Conservation (phyloP, 2,329 filamentous ascomycete species). For the Penicillium sp. region DNA sequence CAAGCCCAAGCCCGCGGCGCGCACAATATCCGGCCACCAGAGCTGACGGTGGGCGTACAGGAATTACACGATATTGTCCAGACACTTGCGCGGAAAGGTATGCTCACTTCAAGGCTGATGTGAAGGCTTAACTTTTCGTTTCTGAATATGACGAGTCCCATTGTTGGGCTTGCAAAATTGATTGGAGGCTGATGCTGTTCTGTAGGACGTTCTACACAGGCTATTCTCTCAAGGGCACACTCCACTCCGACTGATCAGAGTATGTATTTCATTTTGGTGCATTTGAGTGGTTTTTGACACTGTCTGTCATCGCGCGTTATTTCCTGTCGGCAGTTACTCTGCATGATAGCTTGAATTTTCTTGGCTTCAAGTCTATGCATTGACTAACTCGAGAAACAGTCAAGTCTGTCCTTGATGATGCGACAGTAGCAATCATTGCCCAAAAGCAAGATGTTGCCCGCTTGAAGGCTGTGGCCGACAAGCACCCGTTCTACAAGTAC, state of each 20-base stretch:
- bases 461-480: conserved; percentile 71
- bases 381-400: conserved; percentile 51
- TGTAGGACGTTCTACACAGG: conserved; percentile 71
- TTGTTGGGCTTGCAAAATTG: neutral
- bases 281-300: neutral
- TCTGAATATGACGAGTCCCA: neutral
- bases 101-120: neutral
- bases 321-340: neutral
- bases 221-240: conserved; percentile 83
- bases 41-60: conserved; percentile 35
- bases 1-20: conserved; percentile 1
- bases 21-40: conserved; percentile 2
- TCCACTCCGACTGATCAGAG: conserved; percentile 70
- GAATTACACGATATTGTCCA: conserved; percentile 79
- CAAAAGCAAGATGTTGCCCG: conserved; percentile 70
- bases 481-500: conserved; percentile 98
- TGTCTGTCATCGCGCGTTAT: neutral
- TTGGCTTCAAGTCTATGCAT: neutral
- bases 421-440: conserved; percentile 68
- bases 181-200: conserved; percentile 5
- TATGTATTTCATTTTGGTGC: conserved; percentile 40
- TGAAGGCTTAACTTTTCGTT: neutral
- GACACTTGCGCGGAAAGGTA: conserved; percentile 74
- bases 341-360: neutral
- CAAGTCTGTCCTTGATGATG: conserved; percentile 65